These are phyloP conservation scores for Clathrospora elynae DNA, from an alignment of 2,329 filamentous ascomycete species.

Conservation along the genomic window DNA sequence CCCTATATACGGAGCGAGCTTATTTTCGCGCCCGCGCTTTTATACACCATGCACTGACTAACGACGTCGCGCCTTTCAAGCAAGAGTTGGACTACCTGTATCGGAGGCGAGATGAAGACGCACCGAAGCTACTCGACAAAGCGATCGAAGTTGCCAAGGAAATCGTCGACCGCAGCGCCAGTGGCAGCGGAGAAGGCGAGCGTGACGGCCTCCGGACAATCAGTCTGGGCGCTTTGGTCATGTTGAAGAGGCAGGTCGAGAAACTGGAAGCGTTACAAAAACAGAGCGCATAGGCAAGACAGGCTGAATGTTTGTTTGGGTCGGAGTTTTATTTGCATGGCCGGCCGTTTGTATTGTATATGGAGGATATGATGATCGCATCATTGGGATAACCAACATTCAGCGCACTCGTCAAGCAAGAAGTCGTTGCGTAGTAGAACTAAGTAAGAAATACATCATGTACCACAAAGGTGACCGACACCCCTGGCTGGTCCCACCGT, in stretches of 20 bases:
- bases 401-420: no score
- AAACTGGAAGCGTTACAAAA: conserved; percentile 41
- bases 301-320: no score
- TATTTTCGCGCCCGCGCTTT: conserved; percentile 60
- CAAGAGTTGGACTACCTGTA: conserved; percentile 62
- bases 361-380: no score
- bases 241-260: conserved; percentile 49
- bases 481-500: no score
- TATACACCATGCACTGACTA: conserved; percentile 54
- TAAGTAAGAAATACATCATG: no score
- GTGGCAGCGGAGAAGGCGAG: conserved; percentile 31
- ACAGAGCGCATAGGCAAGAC: neutral
- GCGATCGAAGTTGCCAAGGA: conserved; percentile 52
- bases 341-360: no score
- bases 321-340: no score
- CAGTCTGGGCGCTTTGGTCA: conserved; percentile 55
- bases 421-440: no score
- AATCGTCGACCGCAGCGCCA: conserved; percentile 49
- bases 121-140: conserved; percentile 51
- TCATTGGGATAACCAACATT: no score
- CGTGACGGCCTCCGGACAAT: conserved; percentile 55
- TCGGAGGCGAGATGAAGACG: conserved; percentile 37
- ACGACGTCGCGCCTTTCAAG: conserved; percentile 53
- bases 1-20: conserved; percentile 60
- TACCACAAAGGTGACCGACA: no score